Evolutionary conservation across 805 yeast species (phyloP), one percentile per base, ranked within the genome.

Genomic region (Cyberlindnera misumaiensis): DNA sequence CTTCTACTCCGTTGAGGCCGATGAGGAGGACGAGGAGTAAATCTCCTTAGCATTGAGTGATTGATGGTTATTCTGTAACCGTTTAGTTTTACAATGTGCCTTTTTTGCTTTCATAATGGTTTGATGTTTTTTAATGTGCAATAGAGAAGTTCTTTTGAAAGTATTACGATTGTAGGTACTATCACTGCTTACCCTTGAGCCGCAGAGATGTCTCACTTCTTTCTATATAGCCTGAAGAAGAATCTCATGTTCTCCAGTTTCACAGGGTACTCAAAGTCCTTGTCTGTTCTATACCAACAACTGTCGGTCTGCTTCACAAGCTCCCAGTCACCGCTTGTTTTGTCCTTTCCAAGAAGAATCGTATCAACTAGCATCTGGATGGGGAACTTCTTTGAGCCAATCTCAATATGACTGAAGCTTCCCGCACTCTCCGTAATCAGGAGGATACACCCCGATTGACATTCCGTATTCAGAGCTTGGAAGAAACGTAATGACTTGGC

Each of bases 1-100:
- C 73, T 90, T 90, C 96, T 93, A 86, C 96, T 87, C 94, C 72
- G 93, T 90, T 70, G 88, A 90, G 62, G 90, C 85, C 61, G 95
- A 89, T 63, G 97, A 89, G 64, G 96, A 84, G 68, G 95, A 83
- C 59, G 96, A 86, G 63, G 96, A 88, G 69, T 87, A 86, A 72
- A 64, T 67, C 58, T 47, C 41, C 44, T 27, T 15, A 20, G 25
- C 25, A 17, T 22, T 28, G 31, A 37, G 26, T 42, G 42, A 44
- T 48, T 48, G 47, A 42, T 42, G 43, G 38, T 42, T 44, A 44
- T 30, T 32, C 39, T 15, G 8, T 31, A 16, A 18, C 28, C 42
- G 35, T 42, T 40, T 46, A 44, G 42, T 44, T 45, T 44, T 34
- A 39, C 36, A 34, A 22, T 41, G 38, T 25, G 17, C 37, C 33